These are phyloP conservation scores for Quercus suber DNA, from an alignment of 306 rosid genomes.

Conservation along the genomic window DNA sequence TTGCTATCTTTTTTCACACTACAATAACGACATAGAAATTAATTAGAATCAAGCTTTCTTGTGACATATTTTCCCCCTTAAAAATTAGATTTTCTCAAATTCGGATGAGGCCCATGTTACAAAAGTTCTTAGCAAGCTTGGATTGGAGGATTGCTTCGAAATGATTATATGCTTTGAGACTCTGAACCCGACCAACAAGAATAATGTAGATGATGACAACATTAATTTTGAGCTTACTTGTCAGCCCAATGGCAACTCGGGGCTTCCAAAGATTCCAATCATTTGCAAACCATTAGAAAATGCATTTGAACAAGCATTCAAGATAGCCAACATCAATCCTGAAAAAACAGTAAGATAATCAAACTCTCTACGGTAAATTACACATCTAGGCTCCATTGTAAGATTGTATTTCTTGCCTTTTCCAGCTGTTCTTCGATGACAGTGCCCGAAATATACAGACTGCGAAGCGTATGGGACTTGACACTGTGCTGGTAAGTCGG, in stretches of 20 bases:
- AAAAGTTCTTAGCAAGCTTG: conserved; percentile 66
- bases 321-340: conserved; percentile 68
- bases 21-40: neutral
- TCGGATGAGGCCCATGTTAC: conserved; percentile 55
- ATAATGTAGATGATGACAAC: conserved; percentile 20
- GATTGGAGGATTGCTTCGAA: conserved; percentile 89
- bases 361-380: neutral
- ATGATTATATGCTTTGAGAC: conserved; percentile 72
- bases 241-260: conserved; percentile 29
- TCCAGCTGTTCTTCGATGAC: conserved; percentile 83
- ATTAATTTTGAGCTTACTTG: conserved; percentile 18
- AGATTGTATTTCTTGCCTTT: neutral
- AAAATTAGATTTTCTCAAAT: conserved; percentile 67
- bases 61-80: neutral
- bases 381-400: neutral
- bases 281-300: conserved; percentile 78
- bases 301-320: conserved; percentile 59
- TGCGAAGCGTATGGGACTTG: conserved; percentile 62
- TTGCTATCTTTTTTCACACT: neutral
- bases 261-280: conserved; percentile 53
- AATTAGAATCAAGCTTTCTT: neutral
- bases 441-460: conserved; percentile 59
- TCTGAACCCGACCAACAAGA: conserved; percentile 43
- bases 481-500: conserved; percentile 62
- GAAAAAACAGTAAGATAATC: conserved; percentile 54